phyloP scores from a whole-genome alignment of 768 basidiomycete genomes.

The Boletus vinaceobasis region DNA sequence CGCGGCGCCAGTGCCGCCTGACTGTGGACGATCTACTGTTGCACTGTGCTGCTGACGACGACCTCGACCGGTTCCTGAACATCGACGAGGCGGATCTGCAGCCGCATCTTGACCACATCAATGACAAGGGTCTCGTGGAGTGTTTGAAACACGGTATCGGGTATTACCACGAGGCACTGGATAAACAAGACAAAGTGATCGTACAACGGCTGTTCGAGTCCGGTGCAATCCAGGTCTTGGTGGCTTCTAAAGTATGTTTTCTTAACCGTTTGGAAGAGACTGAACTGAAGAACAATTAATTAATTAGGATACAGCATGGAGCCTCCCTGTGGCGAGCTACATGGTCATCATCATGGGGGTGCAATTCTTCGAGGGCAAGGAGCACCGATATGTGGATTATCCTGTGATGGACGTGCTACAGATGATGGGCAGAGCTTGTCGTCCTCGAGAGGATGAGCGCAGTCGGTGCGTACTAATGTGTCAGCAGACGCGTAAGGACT shows the following conservation, averaged over 20 bases:
- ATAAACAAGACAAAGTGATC: conserved; percentile 89
- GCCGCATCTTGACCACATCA: conserved; percentile 83
- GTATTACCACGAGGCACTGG: conserved; percentile 92
- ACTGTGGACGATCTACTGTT: conserved; percentile 89
- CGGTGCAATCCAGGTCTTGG: conserved; percentile 90
- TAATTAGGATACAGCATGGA: conserved; percentile 93
- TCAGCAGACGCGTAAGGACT: conserved; percentile 96
- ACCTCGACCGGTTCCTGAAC: conserved; percentile 85
- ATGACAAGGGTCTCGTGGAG: conserved; percentile 72
- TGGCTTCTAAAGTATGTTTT: conserved; percentile 78
- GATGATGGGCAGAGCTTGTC: conserved; percentile 99
- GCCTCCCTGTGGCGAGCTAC: conserved; percentile 86
- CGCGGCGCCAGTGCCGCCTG: conserved; percentile 88
- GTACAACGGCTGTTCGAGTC: conserved; percentile 90
- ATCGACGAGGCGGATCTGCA: conserved; percentile 78
- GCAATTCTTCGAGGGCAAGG: conserved; percentile 93
- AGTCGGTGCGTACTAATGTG: conserved; percentile 97
- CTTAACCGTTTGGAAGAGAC: background rate
- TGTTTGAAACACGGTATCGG: conserved; percentile 88
- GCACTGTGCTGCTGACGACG: conserved; percentile 85
- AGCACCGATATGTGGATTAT: conserved; percentile 97
- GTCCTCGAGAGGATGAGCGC: conserved; percentile 81
- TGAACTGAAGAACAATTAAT: background rate
- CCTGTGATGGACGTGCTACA: conserved; percentile 98
- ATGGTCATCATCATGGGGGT: conserved; percentile 99